Conservation (phyloP, 2,329 filamentous ascomycete genomes). For the Fusarium sp. region DNA sequence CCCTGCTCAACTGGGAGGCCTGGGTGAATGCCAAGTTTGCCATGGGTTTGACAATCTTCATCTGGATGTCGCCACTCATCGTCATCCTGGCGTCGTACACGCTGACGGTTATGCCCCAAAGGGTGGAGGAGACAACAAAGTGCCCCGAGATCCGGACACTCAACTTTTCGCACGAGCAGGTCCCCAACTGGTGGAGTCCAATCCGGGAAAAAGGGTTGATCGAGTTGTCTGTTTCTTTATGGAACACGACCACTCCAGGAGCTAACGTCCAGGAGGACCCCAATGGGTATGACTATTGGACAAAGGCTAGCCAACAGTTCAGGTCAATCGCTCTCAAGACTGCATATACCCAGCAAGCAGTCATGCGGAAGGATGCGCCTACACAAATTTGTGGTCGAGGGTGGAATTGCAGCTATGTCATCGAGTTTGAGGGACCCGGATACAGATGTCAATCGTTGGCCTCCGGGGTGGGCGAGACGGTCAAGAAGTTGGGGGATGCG, state of each 20-base stretch:
- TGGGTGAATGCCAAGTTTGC: slow-evolving; percentile 40
- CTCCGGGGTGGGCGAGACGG: slow-evolving; percentile 15
- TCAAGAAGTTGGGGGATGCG: slow-evolving; percentile 29
- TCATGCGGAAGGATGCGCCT: slow-evolving; percentile 30
- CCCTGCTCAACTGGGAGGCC: slow-evolving; percentile 42
- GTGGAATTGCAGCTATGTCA: slow-evolving; percentile 41
- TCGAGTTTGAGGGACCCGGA: slow-evolving; percentile 39
- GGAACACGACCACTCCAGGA: slow-evolving; percentile 31
- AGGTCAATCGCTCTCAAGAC: slow-evolving; percentile 32
- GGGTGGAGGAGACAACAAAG: slow-evolving; percentile 17
- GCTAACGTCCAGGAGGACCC: slow-evolving; percentile 1
- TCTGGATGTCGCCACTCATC: slow-evolving; percentile 43
- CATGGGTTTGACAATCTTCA: slow-evolving; percentile 42
- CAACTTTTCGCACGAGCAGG: slow-evolving; percentile 39
- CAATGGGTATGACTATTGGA: slow-evolving; percentile 42
- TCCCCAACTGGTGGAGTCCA: slow-evolving; percentile 29
- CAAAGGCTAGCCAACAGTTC: slow-evolving; percentile 32
- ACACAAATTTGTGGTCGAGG: slow-evolving; percentile 38
- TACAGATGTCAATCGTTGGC: slow-evolving; percentile 37
- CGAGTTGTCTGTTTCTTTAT: slow-evolving; percentile 34
- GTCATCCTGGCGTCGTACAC: slow-evolving; percentile 44
- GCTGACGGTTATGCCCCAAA: slow-evolving; percentile 29
- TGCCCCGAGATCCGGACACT: slow-evolving; percentile 42
- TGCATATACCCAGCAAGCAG: slow-evolving; percentile 32
- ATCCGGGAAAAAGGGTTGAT: slow-evolving; percentile 13